Conservation (phyloP, 768 basidiomycete genomes). For the Collybiopsis luxurians region DNA sequence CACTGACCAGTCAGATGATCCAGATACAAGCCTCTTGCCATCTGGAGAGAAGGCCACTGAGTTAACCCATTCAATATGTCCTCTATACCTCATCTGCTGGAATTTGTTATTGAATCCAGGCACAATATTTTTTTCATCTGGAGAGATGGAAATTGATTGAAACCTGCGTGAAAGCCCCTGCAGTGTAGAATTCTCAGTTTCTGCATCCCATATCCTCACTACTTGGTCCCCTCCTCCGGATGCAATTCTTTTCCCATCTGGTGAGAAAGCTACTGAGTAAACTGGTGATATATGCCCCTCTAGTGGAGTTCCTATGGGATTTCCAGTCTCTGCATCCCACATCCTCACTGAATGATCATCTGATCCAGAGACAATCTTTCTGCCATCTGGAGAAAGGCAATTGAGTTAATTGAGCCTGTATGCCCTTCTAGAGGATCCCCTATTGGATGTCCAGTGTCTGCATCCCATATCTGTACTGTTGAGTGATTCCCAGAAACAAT, state of each 20-base stretch:
- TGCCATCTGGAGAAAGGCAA: constrained; percentile 23
- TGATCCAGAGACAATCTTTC: constrained; percentile 21
- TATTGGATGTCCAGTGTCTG: constrained; percentile 29
- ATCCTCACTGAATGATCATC: constrained; percentile 20
- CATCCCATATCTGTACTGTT: constrained; percentile 55
- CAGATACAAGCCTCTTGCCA: constrained; percentile 28
- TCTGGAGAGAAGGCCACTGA: constrained; percentile 41
- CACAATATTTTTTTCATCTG: constrained; percentile 16
- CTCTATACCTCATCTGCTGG: neutral
- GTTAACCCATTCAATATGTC: neutral
- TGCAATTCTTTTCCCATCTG: too few species aligned
- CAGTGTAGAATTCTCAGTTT: neutral
- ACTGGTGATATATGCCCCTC: constrained; percentile 7
- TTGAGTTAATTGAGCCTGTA: constrained; percentile 9
- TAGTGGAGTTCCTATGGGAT: neutral
- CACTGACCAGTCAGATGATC: constrained; percentile 12
- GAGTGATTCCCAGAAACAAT: constrained; percentile 50
- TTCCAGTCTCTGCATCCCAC: constrained; percentile 20
- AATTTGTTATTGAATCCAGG: constrained; percentile 16
- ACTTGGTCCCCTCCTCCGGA: too few species aligned
- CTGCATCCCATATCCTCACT: too few species aligned
- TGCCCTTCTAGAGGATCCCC: constrained; percentile 10
- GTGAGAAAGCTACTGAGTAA: too few species aligned
- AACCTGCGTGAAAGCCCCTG: constrained; percentile 9
- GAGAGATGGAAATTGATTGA: constrained; percentile 15